Evolutionary conservation across 495 filamentous ascomycete species (phyloP), one percentile per base, ranked within the genome.

Genomic region (Neurospora africana): DNA sequence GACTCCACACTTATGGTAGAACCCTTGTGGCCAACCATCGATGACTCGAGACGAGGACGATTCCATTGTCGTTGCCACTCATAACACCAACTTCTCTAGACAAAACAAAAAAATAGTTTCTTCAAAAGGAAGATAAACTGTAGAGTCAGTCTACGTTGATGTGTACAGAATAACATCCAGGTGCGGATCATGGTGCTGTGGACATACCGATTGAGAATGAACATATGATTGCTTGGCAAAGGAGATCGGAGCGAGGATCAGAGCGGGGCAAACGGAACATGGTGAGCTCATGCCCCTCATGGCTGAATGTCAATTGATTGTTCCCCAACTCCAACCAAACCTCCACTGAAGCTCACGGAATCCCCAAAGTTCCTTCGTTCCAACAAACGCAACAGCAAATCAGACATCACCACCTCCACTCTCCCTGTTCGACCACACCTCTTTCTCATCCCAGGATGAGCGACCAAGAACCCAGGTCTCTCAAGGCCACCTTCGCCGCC

Each of bases 401-500:
- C n/a, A n/a, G n/a, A n/a, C n/a, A n/a, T n/a, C n/a, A n/a, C n/a
- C n/a, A n/a, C n/a, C n/a, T n/a, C n/a, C n/a, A 53, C n/a, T 4
- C n/a, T 11, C 4, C 23, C 7, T 5, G 0, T 11, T 19, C 2
- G 68, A 69, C 38, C 2, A 69, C 39, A 68, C 33, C 6, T 43
- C 41, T n/a, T n/a, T 0, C 19, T 43, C 3, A 33, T 5, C 39
- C 3, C 68, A 53, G n/a, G n/a, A 73, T 68, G 37, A 76, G 78
- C 75, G 76, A 73, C 44, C 77, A 80, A 53, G 78, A 82, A 41
- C 79, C 82, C 10, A 78, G 80, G 41, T 81, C 83, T 8, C 80
- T 86, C 72, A 84, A 82, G 61, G 75, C 80, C 53, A 74, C 81
- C 70, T 86, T 85, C 73, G 79, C 82, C 68, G 79, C 90, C 84